Base-by-base conservation (phyloP, 164 flowering plant species). In the Nelumbo lutea region DNA sequence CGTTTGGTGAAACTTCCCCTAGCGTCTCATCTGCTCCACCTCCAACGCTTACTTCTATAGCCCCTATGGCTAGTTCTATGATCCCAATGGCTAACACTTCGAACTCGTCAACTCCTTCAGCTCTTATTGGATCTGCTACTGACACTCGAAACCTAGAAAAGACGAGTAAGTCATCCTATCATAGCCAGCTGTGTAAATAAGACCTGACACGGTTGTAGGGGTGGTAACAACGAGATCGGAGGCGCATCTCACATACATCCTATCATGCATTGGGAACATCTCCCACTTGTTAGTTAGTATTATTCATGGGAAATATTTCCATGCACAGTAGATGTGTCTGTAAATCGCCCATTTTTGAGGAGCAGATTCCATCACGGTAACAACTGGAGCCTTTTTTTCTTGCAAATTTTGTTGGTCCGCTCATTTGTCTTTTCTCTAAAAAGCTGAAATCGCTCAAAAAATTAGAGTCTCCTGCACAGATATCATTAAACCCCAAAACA, bases 131-230 rank as follows among this genome's bases (percentile, higher is more conserved):
- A 52, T 64, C 77, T 3, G 55, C 55, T 9, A 13, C 82, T 5
- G 51, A 9, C 9, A n/a, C 78, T 6, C 68, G 47, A n/a, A 72
- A 58, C 13, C 53, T 69, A 7, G 71, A 48, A 48, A 73, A 66
- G 40, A 67, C 42, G 27, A 73, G 65, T 52, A 81, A 70, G 69
- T 78, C 82, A 3, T 83, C 86, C 47, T 84, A 96, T 70, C 88
- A 83, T 69, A 84, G 78, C 68, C 73, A 79, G 78, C 80, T 88
- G 51, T 87, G 92, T 69, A 84, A 77, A 70, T 77, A 77, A 43
- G 82, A 1, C 72, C 90, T 0, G 96, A 84, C 1, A 93, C 93
- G 0, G 92, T 95, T 7, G 97, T 87, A 0, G 97, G 97, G 3
- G 96, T 95, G 6, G 96, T 80, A 1, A 86, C 91, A n/a, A n/a